A percentile compares a stretch with the other conserved stretches of the same genome.
These are phyloP conservation scores for Chloropicon primus DNA, from an alignment of 139 green algal species.

Conservation along the genomic window DNA sequence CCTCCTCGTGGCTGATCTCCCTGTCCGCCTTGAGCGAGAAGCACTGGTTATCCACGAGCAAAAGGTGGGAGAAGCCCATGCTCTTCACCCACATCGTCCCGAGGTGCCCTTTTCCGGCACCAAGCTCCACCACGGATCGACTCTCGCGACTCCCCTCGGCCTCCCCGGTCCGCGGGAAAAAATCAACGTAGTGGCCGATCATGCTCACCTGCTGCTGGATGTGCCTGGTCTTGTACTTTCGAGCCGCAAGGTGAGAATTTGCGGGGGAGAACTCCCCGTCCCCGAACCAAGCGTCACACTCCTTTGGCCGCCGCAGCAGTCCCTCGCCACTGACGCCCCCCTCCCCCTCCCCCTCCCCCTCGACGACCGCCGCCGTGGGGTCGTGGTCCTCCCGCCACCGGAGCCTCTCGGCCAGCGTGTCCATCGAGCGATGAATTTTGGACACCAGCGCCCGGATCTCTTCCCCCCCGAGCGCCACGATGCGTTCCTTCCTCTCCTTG, in stretches of 20 bases:
- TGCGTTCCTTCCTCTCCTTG: background rate
- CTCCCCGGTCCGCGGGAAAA: too few species aligned
- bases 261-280: background rate
- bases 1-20: background rate
- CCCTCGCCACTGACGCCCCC: too few species aligned
- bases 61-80: background rate
- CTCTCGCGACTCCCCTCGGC: background rate
- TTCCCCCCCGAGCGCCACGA: background rate
- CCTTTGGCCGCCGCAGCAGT: background rate
- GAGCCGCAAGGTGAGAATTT: background rate
- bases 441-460: background rate
- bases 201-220: background rate
- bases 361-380: too few species aligned
- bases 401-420: background rate
- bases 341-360: background rate
- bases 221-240: background rate
- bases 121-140: conserved; percentile 45
- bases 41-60: conserved; percentile 8
- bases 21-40: conserved; percentile 19
- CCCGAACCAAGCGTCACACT: background rate
- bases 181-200: background rate
- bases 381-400: too few species aligned
- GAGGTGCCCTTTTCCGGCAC: conserved; percentile 59
- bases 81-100: conserved; percentile 20
- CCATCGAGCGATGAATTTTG: background rate